phyloP scores from a whole-genome alignment of 768 basidiomycete species.

The Termitomyces sp. region DNA sequence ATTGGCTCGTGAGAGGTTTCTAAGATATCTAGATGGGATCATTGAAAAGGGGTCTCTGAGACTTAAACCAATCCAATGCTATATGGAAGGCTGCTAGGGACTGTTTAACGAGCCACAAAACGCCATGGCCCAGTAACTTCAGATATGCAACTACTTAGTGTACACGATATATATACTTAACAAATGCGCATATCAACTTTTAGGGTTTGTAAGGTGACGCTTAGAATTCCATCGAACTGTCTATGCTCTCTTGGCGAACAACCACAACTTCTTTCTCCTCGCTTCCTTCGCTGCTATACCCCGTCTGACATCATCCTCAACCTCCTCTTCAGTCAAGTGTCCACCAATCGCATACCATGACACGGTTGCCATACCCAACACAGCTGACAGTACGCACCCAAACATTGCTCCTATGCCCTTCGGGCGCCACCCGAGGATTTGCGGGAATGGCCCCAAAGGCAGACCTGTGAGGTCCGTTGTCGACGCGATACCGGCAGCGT shows the following conservation, averaged over 20 bases:
- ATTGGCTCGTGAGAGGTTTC: no score
- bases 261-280: constrained; percentile 19
- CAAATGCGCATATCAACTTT: background rate
- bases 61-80: no score
- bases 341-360: constrained; percentile 86
- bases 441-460: constrained; percentile 65
- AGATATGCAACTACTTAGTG: background rate
- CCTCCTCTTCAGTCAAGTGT: constrained; percentile 71
- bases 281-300: constrained; percentile 55
- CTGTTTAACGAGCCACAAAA: background rate
- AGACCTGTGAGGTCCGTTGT: constrained; percentile 67
- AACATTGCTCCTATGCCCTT: constrained; percentile 76
- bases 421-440: constrained; percentile 67
- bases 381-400: constrained; percentile 75
- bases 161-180: background rate
- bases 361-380: constrained; percentile 78
- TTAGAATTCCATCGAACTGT: background rate
- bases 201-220: background rate
- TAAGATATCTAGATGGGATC: no score
- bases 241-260: constrained; percentile 1
- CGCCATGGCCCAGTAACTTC: background rate
- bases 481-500: constrained; percentile 79
- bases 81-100: no score
- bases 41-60: no score
- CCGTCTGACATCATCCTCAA: constrained; percentile 64